phyloP scores from a whole-genome alignment of 805 yeast genomes.

The Teunomyces atbi region DNA sequence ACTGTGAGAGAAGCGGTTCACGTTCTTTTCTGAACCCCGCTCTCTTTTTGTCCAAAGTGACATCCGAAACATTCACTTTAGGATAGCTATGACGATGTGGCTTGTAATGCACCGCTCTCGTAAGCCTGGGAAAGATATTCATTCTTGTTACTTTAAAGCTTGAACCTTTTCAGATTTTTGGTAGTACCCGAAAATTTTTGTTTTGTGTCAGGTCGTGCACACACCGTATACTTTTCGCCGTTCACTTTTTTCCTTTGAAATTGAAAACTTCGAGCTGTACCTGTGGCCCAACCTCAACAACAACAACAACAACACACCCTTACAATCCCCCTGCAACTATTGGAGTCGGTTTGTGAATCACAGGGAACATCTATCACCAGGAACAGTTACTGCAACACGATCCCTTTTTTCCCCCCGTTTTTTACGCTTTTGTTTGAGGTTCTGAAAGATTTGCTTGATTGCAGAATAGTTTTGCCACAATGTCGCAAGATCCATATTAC shows the following conservation, averaged over 20 bases:
- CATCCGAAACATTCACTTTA: conserved; percentile 38
- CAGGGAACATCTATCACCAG: neutral
- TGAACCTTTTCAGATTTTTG: too few relatives aligned
- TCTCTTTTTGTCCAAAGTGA: conserved; percentile 36
- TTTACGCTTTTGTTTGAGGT: neutral
- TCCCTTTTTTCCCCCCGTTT: neutral
- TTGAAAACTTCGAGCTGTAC: neutral
- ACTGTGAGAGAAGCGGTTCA: conserved; percentile 37
- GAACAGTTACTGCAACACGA: too few relatives aligned
- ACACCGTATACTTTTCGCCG: neutral
- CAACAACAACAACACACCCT: neutral
- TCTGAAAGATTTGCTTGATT: neutral
- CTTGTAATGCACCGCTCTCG: conserved; percentile 30
- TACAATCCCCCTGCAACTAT: neutral
- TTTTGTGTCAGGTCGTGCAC: conserved; percentile 4
- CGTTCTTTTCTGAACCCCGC: conserved; percentile 39
- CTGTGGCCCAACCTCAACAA: neutral
- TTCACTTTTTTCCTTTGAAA: neutral
- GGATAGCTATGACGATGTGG: conserved; percentile 35
- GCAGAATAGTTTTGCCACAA: conserved; percentile 5
- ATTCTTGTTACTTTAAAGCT: too few relatives aligned
- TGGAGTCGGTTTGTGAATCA: neutral
- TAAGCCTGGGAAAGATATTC: conserved; percentile 3
- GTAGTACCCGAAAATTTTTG: neutral
- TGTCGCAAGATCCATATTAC: conserved; percentile 60